These are phyloP conservation scores for Podila epicladia DNA, from an alignment of 192 early-diverging fungal genomes.

Conservation along the genomic window DNA sequence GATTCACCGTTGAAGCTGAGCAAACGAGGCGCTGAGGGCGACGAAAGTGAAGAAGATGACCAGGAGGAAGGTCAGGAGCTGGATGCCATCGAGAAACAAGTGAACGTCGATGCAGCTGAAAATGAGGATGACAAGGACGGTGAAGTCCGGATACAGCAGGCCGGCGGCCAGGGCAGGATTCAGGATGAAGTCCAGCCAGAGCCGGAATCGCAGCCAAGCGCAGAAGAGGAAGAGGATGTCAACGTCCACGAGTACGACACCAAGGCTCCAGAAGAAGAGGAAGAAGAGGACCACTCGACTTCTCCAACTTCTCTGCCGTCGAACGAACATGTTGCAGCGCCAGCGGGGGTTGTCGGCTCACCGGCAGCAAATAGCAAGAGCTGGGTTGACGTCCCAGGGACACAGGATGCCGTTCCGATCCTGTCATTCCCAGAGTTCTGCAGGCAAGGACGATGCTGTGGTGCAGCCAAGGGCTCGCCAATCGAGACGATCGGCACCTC, in stretches of 20 bases:
- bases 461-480: constrained; percentile 8
- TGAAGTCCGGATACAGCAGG: constrained; percentile 18
- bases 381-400: neutral
- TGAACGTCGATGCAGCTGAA: neutral
- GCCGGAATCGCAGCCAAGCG: neutral
- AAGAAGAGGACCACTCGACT: neutral
- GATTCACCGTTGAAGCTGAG: neutral
- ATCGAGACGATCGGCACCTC: neutral
- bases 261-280: neutral
- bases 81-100: constrained; percentile 8
- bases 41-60: constrained; percentile 1
- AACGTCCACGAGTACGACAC: constrained; percentile 41
- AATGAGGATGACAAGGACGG: constrained; percentile 15
- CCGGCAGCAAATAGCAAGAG: neutral
- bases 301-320: neutral
- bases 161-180: neutral
- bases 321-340: neutral
- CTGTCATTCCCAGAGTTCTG: constrained; percentile 40
- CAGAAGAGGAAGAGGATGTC: constrained; percentile 22
- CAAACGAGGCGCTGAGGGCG: neutral
- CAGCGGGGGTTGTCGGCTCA: neutral
- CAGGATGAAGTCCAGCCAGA: neutral
- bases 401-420: neutral
- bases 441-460: constrained; percentile 34
- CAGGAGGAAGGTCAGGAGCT: constrained; percentile 4